Percentiles rank a stretch among this genome's conserved stretches.
phyloP scores from a whole-genome alignment of 78 protist genomes.

The slime mould (Dictyostelium discoideum) region DNA sequence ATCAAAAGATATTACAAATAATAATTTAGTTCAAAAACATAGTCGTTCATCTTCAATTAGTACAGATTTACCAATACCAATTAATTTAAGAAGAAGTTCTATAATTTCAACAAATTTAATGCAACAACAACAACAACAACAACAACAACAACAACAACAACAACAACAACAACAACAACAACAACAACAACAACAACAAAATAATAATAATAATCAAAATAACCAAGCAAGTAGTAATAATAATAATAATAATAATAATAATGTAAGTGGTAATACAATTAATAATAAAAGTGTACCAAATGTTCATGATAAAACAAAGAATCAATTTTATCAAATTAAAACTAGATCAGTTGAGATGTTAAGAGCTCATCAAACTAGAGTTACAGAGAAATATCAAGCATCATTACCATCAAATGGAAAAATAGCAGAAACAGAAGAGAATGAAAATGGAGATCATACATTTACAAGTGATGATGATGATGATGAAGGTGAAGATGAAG shows the following conservation, averaged over 20 bases:
- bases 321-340: constrained; percentile 43
- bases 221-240: no score
- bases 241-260: background rate
- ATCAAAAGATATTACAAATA: constrained; percentile 17
- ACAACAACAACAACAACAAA: background rate
- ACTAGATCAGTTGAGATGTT: constrained; percentile 56
- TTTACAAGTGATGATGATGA: background rate
- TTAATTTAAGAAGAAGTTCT: background rate
- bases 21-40: background rate
- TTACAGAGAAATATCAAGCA: constrained; percentile 1
- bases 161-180: background rate
- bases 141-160: background rate
- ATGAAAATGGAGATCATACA: background rate
- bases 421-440: no score
- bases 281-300: background rate
- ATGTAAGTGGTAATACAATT: background rate
- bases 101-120: background rate
- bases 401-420: background rate
- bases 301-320: background rate
- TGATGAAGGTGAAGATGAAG: background rate
- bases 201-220: background rate
- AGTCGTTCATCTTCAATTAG: background rate
- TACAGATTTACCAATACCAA: constrained; percentile 32
- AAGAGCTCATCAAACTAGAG: constrained; percentile 35
- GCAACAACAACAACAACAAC: background rate